phyloP scores from a whole-genome alignment of 2,329 filamentous ascomycete species.

The Botrytis medusae region DNA sequence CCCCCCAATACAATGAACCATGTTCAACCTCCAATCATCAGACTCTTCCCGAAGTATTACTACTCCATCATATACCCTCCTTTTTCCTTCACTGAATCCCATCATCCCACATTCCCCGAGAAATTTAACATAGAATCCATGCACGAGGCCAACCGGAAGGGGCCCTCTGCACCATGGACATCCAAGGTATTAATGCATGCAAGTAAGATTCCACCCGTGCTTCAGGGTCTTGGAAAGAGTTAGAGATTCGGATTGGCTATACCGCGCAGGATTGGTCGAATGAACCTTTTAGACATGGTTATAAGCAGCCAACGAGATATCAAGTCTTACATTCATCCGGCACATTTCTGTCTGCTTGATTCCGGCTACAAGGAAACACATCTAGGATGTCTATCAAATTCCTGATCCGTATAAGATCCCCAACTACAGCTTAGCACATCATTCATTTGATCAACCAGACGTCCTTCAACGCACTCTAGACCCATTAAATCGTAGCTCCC shows the following conservation, averaged over 20 bases:
- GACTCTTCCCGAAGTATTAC: neutral
- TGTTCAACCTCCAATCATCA: neutral
- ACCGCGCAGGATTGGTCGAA: neutral
- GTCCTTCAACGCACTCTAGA: neutral
- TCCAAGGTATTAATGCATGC: neutral
- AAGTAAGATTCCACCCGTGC: neutral
- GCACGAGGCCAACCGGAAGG: neutral
- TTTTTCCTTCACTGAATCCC: neutral
- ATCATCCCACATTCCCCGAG: neutral
- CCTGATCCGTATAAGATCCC: neutral
- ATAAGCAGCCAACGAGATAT: neutral
- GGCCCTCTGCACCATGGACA: neutral
- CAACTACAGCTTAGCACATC: neutral
- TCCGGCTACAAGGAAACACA: neutral
- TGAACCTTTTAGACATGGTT: neutral
- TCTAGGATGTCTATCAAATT: neutral
- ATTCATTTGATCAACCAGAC: neutral
- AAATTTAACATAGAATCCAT: neutral
- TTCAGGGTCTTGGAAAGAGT: neutral
- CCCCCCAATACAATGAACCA: slow-evolving; percentile 3
- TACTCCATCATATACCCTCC: neutral
- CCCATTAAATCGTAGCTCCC: neutral
- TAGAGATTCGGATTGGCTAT: neutral
- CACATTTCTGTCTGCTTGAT: neutral
- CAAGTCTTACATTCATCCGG: neutral